A percentile compares a stretch with the other conserved stretches of the same genome.
These are phyloP conservation scores for Hyaloscypha bicolor DNA, from an alignment of 495 filamentous ascomycete species.

Conservation along the genomic window DNA sequence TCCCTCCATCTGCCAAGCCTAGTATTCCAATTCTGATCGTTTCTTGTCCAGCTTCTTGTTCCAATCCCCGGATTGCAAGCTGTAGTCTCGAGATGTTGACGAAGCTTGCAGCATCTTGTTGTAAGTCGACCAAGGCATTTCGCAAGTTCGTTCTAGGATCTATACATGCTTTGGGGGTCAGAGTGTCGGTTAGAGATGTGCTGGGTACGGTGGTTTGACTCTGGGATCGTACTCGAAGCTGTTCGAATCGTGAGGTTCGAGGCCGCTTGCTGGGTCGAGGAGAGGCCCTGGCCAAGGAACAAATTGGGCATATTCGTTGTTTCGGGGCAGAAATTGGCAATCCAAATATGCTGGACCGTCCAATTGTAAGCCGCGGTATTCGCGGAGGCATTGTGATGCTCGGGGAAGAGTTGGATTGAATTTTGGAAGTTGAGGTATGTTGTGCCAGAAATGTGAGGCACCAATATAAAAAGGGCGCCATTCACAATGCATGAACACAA, in stretches of 20 bases:
- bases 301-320: constrained; percentile 33
- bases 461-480: neutral
- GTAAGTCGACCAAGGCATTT: constrained; percentile 60
- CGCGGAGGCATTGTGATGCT: constrained; percentile 36
- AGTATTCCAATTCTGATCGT: constrained; percentile 71
- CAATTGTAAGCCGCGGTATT: constrained; percentile 22
- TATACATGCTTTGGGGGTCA: neutral
- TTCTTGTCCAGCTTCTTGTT: constrained; percentile 58
- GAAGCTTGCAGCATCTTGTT: constrained; percentile 62
- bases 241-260: neutral
- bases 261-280: neutral
- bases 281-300: constrained; percentile 14
- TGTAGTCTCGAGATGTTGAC: constrained; percentile 77
- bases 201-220: constrained; percentile 10
- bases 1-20: constrained; percentile 40
- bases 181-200: neutral
- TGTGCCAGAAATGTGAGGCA: constrained; percentile 17
- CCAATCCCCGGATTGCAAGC: constrained; percentile 76
- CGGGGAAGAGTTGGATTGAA: neutral
- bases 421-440: neutral
- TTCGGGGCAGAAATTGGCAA: constrained; percentile 23
- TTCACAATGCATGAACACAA: too few species aligned
- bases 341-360: constrained; percentile 22
- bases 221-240: constrained; percentile 15
- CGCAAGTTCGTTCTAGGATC: constrained; percentile 53